Conservation (phyloP, 352 stramenopile species). For the Labyrinthula sp. region DNA sequence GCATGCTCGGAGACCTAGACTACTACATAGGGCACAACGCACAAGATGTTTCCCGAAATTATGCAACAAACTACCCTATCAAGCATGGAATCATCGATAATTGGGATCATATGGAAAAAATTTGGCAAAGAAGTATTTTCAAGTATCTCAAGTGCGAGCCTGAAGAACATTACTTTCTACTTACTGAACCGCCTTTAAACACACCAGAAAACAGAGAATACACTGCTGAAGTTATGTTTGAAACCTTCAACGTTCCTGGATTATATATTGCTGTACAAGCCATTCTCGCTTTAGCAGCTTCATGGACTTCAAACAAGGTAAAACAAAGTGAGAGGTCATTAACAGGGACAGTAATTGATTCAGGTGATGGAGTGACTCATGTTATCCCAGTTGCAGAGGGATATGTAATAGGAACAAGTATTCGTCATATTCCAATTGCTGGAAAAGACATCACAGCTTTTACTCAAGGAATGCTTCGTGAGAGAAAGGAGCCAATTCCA, state of each 20-base stretch:
- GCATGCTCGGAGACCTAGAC: conserved; percentile 75
- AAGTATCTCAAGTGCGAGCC: conserved; percentile 73
- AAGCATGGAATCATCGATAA: conserved; percentile 41
- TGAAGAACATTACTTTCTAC: conserved; percentile 68
- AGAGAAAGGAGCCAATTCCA: conserved; percentile 65
- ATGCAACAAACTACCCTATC: conserved; percentile 66
- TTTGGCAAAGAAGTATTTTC: conserved; percentile 73
- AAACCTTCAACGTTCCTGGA: conserved; percentile 79
- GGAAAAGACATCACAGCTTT: conserved; percentile 79
- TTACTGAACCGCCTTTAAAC: conserved; percentile 71
- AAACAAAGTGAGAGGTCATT: conserved; percentile 49
- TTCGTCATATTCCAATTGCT: conserved; percentile 74
- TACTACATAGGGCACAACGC: conserved; percentile 82
- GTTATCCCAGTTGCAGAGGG: conserved; percentile 74
- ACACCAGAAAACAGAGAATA: conserved; percentile 78
- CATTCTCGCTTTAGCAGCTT: conserved; percentile 72
- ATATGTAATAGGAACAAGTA: conserved; percentile 80
- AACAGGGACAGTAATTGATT: conserved; percentile 77
- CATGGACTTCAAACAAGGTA: conserved; percentile 61
- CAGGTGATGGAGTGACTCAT: conserved; percentile 72
- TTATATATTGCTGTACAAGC: conserved; percentile 82
- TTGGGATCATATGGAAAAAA: conserved; percentile 81
- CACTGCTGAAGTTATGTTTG: conserved; percentile 84
- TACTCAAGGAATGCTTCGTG: conserved; percentile 65
- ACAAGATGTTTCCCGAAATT: conserved; percentile 56